These are phyloP conservation scores for Chrysochromulina parva DNA, from an alignment of 78 protist species.

Conservation along the genomic window DNA sequence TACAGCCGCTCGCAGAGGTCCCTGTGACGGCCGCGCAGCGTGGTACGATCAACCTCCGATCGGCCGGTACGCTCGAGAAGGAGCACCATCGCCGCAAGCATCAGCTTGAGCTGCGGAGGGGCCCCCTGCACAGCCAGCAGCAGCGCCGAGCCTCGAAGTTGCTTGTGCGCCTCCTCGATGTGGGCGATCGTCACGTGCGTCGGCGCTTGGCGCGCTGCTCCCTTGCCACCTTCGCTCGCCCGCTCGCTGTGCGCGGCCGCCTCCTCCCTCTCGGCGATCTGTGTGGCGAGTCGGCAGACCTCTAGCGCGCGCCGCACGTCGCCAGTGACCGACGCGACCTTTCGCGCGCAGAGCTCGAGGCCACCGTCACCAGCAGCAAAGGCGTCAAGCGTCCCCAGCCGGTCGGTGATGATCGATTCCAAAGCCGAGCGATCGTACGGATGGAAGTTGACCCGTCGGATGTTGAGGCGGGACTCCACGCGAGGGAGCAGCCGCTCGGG, in stretches of 20 bases:
- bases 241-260: background rate
- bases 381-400: slow-evolving; percentile 29
- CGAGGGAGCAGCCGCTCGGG: slow-evolving; percentile 62
- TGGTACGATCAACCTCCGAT: background rate
- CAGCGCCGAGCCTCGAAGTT: background rate
- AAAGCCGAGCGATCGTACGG: slow-evolving; percentile 43
- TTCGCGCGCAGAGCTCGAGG: slow-evolving; percentile 29
- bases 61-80: background rate
- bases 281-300: slow-evolving; percentile 46
- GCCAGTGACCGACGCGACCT: slow-evolving; percentile 57
- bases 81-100: background rate
- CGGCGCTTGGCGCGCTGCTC: background rate
- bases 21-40: background rate
- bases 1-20: background rate
- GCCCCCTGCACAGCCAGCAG: background rate
- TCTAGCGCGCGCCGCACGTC: slow-evolving; percentile 61
- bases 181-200: background rate
- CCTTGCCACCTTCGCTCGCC: background rate
- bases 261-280: slow-evolving; percentile 36
- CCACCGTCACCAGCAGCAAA: slow-evolving; percentile 16
- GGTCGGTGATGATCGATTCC: background rate
- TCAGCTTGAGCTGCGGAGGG: background rate
- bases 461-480: slow-evolving; percentile 20
- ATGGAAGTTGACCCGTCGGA: slow-evolving; percentile 10
- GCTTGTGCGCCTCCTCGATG: background rate